A percentile compares a stretch with the other conserved stretches of the same genome.
Conservation (phyloP, 768 basidiomycete species). For the Boletus speciosus region DNA sequence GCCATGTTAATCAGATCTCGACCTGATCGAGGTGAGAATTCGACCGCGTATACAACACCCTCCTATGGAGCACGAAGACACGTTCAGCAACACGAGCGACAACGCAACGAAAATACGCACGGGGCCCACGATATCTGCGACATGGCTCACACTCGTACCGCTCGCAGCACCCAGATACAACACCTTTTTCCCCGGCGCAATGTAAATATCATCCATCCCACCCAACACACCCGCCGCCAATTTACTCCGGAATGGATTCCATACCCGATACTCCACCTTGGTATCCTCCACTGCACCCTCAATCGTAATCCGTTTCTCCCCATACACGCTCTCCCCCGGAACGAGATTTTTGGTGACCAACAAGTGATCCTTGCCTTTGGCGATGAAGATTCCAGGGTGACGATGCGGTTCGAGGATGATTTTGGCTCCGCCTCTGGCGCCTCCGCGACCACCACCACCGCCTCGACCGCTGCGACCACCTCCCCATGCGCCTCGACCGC, state of each 20-base stretch:
- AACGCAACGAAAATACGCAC: conserved; percentile 41
- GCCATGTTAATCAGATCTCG: conserved; percentile 99
- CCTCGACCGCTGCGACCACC: conserved; percentile 52
- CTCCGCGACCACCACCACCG: conserved; percentile 65
- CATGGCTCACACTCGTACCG: conserved; percentile 97
- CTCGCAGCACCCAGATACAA: conserved; percentile 97
- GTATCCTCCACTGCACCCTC: conserved; percentile 71
- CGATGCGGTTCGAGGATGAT: conserved; percentile 94
- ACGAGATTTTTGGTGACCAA: conserved; percentile 97
- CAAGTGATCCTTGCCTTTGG: conserved; percentile 95
- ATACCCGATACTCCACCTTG: conserved; percentile 96
- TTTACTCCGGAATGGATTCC: conserved; percentile 99
- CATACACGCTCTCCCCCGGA: conserved; percentile 97
- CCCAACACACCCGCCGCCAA: conserved; percentile 95
- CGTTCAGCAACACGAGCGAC: conserved; percentile 3
- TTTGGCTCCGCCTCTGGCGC: conserved; percentile 77
- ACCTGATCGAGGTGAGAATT: conserved; percentile 94
- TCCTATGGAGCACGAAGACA: conserved; percentile 49
- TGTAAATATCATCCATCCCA: conserved; percentile 90
- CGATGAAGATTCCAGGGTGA: conserved; percentile 93
- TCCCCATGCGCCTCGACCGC: conserved; percentile 45
- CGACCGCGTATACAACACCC: conserved; percentile 96
- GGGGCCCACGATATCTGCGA: conserved; percentile 97
- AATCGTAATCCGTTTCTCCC: conserved; percentile 94
- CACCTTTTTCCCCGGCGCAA: conserved; percentile 92